A percentile compares a stretch with the other conserved stretches of the same genome.
These are phyloP conservation scores for Nannizziopsis arthrosporioides DNA, from an alignment of 2,329 filamentous ascomycete genomes.

Conservation along the genomic window DNA sequence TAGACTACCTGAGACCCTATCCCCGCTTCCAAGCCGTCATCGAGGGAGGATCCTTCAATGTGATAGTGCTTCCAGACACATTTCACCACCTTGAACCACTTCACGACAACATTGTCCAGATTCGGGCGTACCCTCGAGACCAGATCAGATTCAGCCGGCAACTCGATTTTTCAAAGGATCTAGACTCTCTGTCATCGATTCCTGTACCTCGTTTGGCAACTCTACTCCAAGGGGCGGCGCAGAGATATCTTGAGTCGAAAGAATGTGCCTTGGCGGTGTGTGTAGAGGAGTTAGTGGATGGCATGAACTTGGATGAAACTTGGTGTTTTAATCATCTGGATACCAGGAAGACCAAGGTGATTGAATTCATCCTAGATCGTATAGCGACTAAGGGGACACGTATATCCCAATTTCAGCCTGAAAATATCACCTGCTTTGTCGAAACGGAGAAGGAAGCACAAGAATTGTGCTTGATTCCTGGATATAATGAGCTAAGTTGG, in stretches of 20 bases:
- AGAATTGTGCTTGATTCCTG: slow-evolving; percentile 10
- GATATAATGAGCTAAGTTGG: slow-evolving; percentile 13
- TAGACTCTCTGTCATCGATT: slow-evolving; percentile 8
- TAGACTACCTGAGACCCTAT: slow-evolving; percentile 6
- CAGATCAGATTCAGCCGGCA: slow-evolving; percentile 12
- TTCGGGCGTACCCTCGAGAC: slow-evolving; percentile 3
- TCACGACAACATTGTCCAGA: slow-evolving; percentile 9
- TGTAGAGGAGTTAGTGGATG: slow-evolving; percentile 12
- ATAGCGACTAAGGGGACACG: slow-evolving; percentile 9
- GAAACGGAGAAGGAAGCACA: slow-evolving; percentile 10
- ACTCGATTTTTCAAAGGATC: slow-evolving; percentile 9
- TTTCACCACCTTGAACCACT: slow-evolving; percentile 12
- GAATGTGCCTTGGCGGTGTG: slow-evolving; percentile 5
- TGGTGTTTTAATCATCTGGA: slow-evolving; percentile 12
- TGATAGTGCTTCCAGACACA: slow-evolving; percentile 10
- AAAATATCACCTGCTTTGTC: slow-evolving; percentile 11
- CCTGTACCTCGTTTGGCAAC: slow-evolving; percentile 10
- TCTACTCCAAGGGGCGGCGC: slow-evolving; percentile 8
- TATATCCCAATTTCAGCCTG: slow-evolving; percentile 6
- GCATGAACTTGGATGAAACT: slow-evolving; percentile 13
- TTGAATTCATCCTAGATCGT: slow-evolving; percentile 8
- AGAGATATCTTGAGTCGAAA: slow-evolving; percentile 9
- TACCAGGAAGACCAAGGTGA: slow-evolving; percentile 5
- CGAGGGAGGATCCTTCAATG: slow-evolving; percentile 2
- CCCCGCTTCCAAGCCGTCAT: slow-evolving; percentile 12